Conservation (phyloP, 805 yeast genomes). For the Candida ovalis region DNA sequence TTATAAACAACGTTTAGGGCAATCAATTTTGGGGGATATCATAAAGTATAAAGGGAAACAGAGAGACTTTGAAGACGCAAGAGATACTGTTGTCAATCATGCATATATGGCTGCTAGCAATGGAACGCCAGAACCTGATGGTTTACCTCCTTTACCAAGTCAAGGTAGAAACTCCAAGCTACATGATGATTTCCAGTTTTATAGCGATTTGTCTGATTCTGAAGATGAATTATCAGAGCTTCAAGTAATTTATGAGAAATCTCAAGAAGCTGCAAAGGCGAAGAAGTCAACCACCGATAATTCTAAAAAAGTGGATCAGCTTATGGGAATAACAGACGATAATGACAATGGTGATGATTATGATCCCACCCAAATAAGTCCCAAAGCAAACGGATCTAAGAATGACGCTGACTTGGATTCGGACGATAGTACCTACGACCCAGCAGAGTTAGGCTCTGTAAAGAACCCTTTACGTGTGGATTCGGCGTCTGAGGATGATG, state of each 20-base stretch:
- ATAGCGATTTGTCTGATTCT: conserved; percentile 24
- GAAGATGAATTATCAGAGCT: conserved; percentile 15
- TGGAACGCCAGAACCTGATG: conserved; percentile 18
- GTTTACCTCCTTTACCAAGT: conserved; percentile 33
- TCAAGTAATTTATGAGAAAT: conserved; percentile 15
- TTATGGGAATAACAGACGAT: conserved; percentile 23
- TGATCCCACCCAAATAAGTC: conserved; percentile 1
- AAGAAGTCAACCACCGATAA: conserved; percentile 2
- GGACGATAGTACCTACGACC: conserved; percentile 11
- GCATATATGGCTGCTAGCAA: conserved; percentile 37
- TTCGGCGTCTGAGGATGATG: too few species aligned
- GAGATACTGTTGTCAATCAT: conserved; percentile 56
- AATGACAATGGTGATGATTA: conserved; percentile 20
- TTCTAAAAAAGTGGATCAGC: conserved; percentile 15
- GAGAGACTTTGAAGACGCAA: conserved; percentile 75
- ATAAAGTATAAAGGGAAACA: conserved; percentile 70
- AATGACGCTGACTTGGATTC: conserved; percentile 1
- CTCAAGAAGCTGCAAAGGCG: conserved; percentile 12
- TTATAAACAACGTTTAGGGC: conserved; percentile 63
- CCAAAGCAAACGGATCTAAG: neutral
- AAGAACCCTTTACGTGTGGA: too few species aligned
- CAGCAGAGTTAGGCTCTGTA: neutral
- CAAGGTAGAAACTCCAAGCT: conserved; percentile 33
- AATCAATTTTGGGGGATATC: conserved; percentile 74
- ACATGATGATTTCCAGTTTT: conserved; percentile 38